These are phyloP conservation scores for Strobilomyces echinocephalus DNA, from an alignment of 768 basidiomycete species.

Conservation along the genomic window DNA sequence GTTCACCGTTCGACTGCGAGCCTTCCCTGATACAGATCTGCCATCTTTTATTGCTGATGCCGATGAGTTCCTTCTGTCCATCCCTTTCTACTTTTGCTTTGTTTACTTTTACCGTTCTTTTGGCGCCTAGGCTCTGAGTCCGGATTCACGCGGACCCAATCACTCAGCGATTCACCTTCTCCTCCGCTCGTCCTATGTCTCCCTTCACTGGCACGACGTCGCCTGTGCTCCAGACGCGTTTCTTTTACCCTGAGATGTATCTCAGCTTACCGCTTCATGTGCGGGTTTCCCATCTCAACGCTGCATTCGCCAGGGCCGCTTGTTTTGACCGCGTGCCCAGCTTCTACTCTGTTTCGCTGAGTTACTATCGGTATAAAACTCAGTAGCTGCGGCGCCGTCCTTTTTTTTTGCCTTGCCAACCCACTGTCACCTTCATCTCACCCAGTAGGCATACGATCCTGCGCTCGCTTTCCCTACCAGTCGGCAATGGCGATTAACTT, in stretches of 20 bases:
- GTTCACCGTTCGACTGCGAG: conserved; percentile 2
- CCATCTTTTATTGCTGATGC: conserved; percentile 10
- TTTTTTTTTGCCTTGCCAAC: conserved; percentile 38
- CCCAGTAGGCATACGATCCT: conserved; percentile 15
- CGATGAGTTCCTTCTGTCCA: conserved; percentile 11
- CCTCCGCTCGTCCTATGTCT: conserved; percentile 5
- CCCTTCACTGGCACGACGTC: conserved; percentile 3
- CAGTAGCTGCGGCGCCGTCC: conserved; percentile 35
- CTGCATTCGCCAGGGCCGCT: conserved; percentile 28
- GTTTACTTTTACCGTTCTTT: conserved; percentile 10
- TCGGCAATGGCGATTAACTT: conserved; percentile 28
- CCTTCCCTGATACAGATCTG: conserved; percentile 19
- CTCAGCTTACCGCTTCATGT: conserved; percentile 11
- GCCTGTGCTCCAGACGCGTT: conserved; percentile 5
- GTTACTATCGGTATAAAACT: conserved; percentile 38
- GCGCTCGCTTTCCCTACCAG: conserved; percentile 5
- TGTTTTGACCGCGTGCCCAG: conserved; percentile 34
- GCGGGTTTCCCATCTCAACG: conserved; percentile 23
- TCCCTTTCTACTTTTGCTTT: conserved; percentile 9
- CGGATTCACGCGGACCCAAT: conserved; percentile 25
- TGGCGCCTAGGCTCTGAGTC: conserved; percentile 19
- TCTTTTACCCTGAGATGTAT: conserved; percentile 14
- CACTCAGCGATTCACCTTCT: conserved; percentile 23
- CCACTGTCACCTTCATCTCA: conserved; percentile 30
- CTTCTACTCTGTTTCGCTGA: conserved; percentile 38